Percentiles rank a stretch among this genome's conserved stretches.
Evolutionary conservation across 257 asterid species (phyloP).

Genomic region (Solanum sejunctum): DNA sequence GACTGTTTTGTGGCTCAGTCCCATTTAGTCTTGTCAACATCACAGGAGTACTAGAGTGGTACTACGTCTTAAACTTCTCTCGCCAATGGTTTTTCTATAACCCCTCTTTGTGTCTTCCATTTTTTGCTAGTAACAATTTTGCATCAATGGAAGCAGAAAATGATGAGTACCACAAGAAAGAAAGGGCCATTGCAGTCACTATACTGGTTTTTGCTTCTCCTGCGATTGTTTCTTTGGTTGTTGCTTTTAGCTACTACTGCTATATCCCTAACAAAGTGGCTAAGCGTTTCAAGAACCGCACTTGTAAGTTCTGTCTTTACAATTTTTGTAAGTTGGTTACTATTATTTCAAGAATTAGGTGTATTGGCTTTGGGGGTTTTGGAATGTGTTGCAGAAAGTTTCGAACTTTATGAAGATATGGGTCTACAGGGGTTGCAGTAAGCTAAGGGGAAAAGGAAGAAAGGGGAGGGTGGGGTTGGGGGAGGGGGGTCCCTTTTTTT

Average conservation of each 20-base stretch:
- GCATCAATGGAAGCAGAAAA: conserved; percentile 36
- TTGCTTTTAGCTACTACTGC: conserved; percentile 61
- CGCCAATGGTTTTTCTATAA: no score
- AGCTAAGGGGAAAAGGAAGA: no score
- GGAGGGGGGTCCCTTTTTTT: no score
- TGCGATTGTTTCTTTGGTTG: conserved; percentile 50
- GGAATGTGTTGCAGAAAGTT: no score
- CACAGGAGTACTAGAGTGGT: background rate
- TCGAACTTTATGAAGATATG: no score
- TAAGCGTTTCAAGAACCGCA: conserved; percentile 30
- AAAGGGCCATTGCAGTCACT: conserved; percentile 31
- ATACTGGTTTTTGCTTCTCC: conserved; percentile 49
- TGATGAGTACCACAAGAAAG: conserved; percentile 45
- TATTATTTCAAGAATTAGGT: background rate
- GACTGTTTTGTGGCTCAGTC: background rate
- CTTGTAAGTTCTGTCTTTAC: conserved; percentile 17
- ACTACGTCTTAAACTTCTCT: background rate
- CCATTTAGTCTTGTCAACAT: background rate
- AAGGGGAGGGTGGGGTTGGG: no score
- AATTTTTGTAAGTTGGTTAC: background rate
- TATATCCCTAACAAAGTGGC: conserved; percentile 59
- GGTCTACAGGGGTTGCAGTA: background rate
- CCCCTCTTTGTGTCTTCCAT: background rate
- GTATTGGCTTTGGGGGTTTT: background rate
- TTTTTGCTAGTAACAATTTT: background rate